Evolutionary conservation across 164 flowering plant genomes (phyloP).

Genomic region (Magnolia sinica): DNA sequence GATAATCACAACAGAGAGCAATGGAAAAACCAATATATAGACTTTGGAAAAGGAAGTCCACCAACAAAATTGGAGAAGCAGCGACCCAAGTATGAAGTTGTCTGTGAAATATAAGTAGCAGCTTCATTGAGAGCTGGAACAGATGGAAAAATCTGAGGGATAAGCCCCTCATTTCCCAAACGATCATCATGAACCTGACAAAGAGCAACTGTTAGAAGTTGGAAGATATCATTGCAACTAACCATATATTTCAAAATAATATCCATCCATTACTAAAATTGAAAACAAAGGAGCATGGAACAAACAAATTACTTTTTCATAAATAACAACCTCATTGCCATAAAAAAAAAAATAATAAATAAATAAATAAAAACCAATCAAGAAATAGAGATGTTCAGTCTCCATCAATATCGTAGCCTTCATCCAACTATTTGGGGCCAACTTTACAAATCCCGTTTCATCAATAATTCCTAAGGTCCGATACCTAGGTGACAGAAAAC

Average conservation of each 20-base stretch:
- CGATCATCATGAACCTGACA: conserved; percentile 35
- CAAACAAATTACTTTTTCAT: too few relatives aligned
- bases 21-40: neutral
- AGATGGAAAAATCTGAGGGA: conserved; percentile 72
- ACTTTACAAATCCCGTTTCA: neutral
- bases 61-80: conserved; percentile 18
- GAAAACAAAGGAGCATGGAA: neutral
- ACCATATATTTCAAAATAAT: neutral
- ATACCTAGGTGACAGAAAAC: too few relatives aligned
- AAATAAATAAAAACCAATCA: neutral
- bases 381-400: neutral
- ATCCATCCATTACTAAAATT: neutral
- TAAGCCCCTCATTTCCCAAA: conserved; percentile 36
- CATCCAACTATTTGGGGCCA: neutral
- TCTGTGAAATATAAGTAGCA: conserved; percentile 79
- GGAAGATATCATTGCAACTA: neutral
- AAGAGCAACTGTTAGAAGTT: conserved; percentile 1
- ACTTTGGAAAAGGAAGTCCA: conserved; percentile 20
- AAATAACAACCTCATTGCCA: too few relatives aligned
- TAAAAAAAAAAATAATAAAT: too few relatives aligned
- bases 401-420: neutral
- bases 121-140: conserved; percentile 81
- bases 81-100: conserved; percentile 51
- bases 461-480: too few relatives aligned
- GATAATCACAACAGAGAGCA: too few relatives aligned